Evolutionary conservation across 805 yeast genomes (phyloP), one percentile per base, ranked within the genome.

Genomic region (Candida adriatica): DNA sequence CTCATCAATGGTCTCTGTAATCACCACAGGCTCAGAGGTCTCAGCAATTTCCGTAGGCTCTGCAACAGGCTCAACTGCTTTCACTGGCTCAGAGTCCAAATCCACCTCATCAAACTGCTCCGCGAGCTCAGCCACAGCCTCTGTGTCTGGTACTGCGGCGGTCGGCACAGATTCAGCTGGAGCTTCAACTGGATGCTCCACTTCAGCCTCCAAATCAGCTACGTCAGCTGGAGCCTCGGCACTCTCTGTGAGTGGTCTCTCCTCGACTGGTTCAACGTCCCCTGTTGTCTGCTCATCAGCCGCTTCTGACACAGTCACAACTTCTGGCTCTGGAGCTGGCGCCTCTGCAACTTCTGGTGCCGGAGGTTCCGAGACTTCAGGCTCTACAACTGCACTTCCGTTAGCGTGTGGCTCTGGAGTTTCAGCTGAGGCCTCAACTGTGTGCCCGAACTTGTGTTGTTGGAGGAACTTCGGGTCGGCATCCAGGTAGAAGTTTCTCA

Each of bases 401-500:
- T 25, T 46, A 27, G 40, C 40, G 13, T 32, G 29, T 17, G 35
- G 35, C 55, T 59, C 49, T n/a, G n/a, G n/a, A n/a, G n/a, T n/a
- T n/a, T n/a, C n/a, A n/a, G n/a, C n/a, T n/a, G n/a, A n/a, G n/a
- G n/a, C n/a, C n/a, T n/a, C n/a, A n/a, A n/a, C n/a, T n/a, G n/a
- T n/a, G n/a, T n/a, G n/a, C n/a, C n/a, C n/a, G 43, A 74, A 77
- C 43, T 65, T 68, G 41, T 64, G 64, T 28, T 63, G 62, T 29
- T 57, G 59, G 52, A 70, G 53, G 33, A 61, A 59, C 19, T 60
- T 55, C 24, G 60, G 60, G 31, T 63, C 68, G 13, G 74, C 66
- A 54, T 77, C 80, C 20, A 81, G 62, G 51, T 84, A 84, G 46
- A 81, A 85, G 44, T 85, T 86, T 49, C 94, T 70, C 11, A 92